A percentile compares a stretch with the other conserved stretches of the same genome.
phyloP scores from a whole-genome alignment of 352 stramenopile genomes.

The Pythium plurisporium region DNA sequence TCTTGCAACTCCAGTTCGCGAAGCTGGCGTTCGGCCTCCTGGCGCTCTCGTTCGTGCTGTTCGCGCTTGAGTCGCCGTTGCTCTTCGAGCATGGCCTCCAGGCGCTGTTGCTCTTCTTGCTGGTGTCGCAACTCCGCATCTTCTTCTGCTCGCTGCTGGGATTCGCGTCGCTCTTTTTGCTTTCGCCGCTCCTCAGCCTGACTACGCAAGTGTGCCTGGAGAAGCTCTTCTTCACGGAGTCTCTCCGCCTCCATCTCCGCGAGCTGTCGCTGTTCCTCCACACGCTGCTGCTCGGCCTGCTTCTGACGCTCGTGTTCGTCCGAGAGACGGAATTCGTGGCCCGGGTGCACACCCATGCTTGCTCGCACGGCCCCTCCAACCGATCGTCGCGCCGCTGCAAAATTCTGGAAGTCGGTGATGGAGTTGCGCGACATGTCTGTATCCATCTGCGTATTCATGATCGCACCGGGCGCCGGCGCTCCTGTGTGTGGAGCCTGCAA shows the following conservation, averaged over 20 bases:
- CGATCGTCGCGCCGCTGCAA: conserved; percentile 43
- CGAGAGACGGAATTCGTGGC: conserved; percentile 30
- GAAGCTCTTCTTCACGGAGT: conserved; percentile 17
- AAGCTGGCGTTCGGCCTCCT: conserved; percentile 40
- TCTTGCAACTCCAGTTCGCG: conserved; percentile 36
- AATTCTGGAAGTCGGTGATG: conserved; percentile 83
- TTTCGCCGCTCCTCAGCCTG: conserved; percentile 16
- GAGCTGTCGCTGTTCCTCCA: conserved; percentile 7
- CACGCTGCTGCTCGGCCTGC: conserved; percentile 6
- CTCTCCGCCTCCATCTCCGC: conserved; percentile 18
- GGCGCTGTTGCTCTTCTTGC: conserved; percentile 9
- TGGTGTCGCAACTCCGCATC: not conserved
- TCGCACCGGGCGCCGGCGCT: not conserved
- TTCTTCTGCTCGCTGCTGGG: not conserved
- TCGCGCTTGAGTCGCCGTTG: conserved; percentile 72
- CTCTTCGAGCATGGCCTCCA: conserved; percentile 39
- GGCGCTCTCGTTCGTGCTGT: conserved; percentile 54
- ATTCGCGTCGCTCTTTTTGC: conserved; percentile 7
- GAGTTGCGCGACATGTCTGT: conserved; percentile 11
- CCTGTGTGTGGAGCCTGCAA: not conserved
- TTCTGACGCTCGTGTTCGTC: conserved; percentile 23
- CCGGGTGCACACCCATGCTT: conserved; percentile 28
- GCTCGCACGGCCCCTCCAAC: conserved; percentile 31
- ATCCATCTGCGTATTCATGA: not conserved
- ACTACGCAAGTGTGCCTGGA: conserved; percentile 14